phyloP scores from a whole-genome alignment of 1,284 basidiomycete species.

The Naganishia albida region DNA sequence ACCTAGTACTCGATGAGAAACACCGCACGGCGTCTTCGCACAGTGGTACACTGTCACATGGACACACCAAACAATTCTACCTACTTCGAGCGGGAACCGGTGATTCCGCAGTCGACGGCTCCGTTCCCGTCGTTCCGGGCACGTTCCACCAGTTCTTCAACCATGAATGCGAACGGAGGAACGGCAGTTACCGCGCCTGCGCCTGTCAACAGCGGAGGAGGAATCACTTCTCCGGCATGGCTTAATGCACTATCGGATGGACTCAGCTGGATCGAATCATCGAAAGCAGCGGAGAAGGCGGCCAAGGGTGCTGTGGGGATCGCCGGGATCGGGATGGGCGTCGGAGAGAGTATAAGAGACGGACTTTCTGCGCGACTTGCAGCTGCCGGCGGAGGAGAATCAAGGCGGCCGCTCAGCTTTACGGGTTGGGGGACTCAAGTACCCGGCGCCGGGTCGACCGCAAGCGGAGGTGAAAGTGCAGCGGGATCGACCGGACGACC shows the following conservation, averaged over 20 bases:
- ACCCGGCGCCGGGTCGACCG: constrained; percentile 6
- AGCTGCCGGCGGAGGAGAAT: constrained; percentile 4
- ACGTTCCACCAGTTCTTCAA: constrained; percentile 21
- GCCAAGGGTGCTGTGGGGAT: constrained; percentile 28
- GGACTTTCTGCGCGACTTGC: constrained; percentile 19
- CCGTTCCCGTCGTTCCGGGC: constrained; percentile 21
- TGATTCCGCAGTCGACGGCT: constrained; percentile 1
- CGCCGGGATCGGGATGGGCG: constrained; percentile 25
- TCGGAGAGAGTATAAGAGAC: constrained; percentile 22
- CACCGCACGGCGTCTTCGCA: constrained; percentile 2
- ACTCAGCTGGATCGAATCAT: constrained; percentile 33
- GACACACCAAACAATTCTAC: background rate
- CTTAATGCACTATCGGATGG: constrained; percentile 33
- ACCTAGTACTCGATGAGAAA: no score
- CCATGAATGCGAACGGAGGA: constrained; percentile 11
- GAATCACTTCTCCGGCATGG: constrained; percentile 28
- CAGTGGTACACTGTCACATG: background rate
- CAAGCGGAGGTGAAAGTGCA: constrained; percentile 12
- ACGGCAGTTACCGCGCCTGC: background rate
- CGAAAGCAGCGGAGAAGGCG: constrained; percentile 30
- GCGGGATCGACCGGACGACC: constrained; percentile 16
- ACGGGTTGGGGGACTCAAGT: constrained; percentile 20
- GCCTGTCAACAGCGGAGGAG: constrained; percentile 4
- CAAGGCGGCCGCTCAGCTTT: constrained; percentile 24
- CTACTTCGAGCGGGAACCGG: background rate